These are phyloP conservation scores for Dactylellina leptospora DNA, from an alignment of 2,329 filamentous ascomycete species.

Conservation along the genomic window DNA sequence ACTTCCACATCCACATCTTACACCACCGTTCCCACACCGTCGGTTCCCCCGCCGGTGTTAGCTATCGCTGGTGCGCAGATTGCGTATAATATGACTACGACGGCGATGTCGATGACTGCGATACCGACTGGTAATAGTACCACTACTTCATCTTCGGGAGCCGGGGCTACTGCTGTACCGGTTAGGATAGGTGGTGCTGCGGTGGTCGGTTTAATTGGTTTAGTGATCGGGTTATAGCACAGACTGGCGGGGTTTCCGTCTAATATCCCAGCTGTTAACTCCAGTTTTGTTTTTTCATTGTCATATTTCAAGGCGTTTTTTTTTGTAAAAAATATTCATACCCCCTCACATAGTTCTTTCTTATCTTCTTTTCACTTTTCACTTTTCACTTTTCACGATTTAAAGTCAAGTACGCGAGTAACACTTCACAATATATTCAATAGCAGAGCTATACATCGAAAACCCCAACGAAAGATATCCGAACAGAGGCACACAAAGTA, in stretches of 20 bases:
- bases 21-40: not conserved
- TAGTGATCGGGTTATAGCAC: constrained; percentile 3
- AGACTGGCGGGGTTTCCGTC: not conserved
- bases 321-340: not conserved
- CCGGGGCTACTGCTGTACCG: not conserved
- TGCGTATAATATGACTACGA: not conserved
- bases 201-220: constrained; percentile 1
- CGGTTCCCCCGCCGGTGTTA: not conserved
- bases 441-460: no score
- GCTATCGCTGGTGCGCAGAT: not conserved
- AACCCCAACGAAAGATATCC: no score
- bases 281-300: not conserved
- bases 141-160: not conserved
- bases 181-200: constrained; percentile 18
- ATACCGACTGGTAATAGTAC: no score
- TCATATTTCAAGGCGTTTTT: not conserved
- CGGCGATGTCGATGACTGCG: not conserved
- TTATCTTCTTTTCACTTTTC: no score
- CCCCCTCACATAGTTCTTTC: no score
- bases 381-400: no score
- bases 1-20: not conserved
- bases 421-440: no score
- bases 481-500: no score
- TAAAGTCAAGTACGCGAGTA: no score
- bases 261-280: not conserved